Conservation (phyloP, 768 basidiomycete genomes). For the Pisolithus marmoratus region DNA sequence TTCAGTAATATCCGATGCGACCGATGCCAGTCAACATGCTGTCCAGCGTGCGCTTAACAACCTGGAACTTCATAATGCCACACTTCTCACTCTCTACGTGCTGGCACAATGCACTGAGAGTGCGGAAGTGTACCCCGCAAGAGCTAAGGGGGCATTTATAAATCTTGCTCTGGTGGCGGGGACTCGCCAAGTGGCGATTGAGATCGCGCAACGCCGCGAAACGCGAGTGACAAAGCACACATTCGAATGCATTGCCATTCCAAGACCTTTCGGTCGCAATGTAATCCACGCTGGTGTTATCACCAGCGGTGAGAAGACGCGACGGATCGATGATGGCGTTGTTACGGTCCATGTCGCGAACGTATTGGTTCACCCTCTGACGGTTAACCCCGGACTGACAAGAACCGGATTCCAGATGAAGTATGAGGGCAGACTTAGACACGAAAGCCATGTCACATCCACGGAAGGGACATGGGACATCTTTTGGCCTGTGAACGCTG, state of each 20-base stretch:
- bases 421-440: constrained; percentile 47
- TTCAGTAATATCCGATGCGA: constrained; percentile 10
- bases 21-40: constrained; percentile 18
- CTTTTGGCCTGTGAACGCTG: constrained; percentile 37
- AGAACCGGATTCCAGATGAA: constrained; percentile 57
- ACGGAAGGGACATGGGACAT: constrained; percentile 32
- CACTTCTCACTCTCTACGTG: constrained; percentile 64
- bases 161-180: constrained; percentile 46
- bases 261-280: constrained; percentile 36
- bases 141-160: constrained; percentile 48
- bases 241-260: constrained; percentile 49
- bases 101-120: constrained; percentile 55
- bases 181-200: constrained; percentile 62
- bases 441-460: constrained; percentile 47
- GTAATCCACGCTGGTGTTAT: neutral
- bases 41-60: constrained; percentile 36
- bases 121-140: constrained; percentile 40
- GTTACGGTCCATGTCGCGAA: constrained; percentile 38
- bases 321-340: constrained; percentile 52
- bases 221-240: constrained; percentile 50
- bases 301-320: constrained; percentile 38
- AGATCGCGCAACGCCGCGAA: constrained; percentile 39
- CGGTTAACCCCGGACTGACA: constrained; percentile 48
- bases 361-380: constrained; percentile 27
- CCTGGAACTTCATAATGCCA: constrained; percentile 44